Evolutionary conservation across 352 stramenopile genomes (phyloP).

Genomic region (Pythium myriotylum): DNA sequence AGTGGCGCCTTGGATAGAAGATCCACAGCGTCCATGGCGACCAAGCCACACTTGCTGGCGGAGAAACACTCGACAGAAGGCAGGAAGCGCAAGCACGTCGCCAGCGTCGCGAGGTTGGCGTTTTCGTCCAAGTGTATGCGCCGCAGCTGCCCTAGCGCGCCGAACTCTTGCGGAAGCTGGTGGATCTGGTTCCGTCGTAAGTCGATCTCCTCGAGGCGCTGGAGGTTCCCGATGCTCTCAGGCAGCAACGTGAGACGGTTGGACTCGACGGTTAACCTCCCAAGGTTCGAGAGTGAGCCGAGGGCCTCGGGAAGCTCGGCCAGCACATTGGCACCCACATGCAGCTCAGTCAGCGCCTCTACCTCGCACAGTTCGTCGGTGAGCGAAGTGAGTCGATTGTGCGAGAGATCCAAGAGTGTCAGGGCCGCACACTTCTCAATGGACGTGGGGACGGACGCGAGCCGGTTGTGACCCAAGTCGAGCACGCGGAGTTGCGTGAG

Average conservation of each 20-base stretch:
- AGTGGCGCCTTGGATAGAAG: conserved; percentile 52
- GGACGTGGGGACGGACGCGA: conserved; percentile 45
- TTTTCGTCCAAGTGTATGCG: conserved; percentile 49
- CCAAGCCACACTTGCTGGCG: conserved; percentile 42
- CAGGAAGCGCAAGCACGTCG: conserved; percentile 40
- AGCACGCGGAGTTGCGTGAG: conserved; percentile 43
- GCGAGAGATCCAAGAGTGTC: conserved; percentile 46
- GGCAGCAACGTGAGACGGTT: conserved; percentile 51
- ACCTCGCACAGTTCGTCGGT: conserved; percentile 47
- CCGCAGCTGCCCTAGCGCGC: conserved; percentile 16
- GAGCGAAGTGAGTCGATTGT: conserved; percentile 48
- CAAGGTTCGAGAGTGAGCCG: conserved; percentile 39
- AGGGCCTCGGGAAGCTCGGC: conserved; percentile 43
- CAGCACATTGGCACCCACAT: conserved; percentile 50
- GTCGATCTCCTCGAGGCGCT: conserved; percentile 40
- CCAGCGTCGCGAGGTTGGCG: conserved; percentile 36
- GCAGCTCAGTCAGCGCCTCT: conserved; percentile 35
- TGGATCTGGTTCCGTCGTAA: conserved; percentile 49
- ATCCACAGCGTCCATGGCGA: conserved; percentile 44
- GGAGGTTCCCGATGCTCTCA: conserved; percentile 41
- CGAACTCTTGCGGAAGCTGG: conserved; percentile 44
- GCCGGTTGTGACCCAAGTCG: conserved; percentile 56
- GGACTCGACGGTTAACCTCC: conserved; percentile 38
- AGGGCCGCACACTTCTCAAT: conserved; percentile 54
- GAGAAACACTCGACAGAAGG: conserved; percentile 35